Conservation (phyloP, 2,329 filamentous ascomycete genomes). For the Fusarium austroafricanum region DNA sequence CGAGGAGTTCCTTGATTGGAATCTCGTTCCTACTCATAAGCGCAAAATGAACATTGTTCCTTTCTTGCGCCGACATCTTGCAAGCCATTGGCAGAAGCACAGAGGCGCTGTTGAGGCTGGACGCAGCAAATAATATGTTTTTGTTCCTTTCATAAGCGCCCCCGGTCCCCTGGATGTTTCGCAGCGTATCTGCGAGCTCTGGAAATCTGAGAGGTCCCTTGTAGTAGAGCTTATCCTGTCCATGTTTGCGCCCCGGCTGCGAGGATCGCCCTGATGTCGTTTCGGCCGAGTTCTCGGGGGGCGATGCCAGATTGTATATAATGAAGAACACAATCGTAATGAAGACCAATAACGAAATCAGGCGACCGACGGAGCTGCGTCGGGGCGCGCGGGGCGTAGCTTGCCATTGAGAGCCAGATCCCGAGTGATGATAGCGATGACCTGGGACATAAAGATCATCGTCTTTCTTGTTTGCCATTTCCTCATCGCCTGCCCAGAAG, state of each 20-base stretch:
- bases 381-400: constrained; percentile 55
- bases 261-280: constrained; percentile 12
- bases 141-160: constrained; percentile 66
- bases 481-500: constrained; percentile 64
- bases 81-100: constrained; percentile 85
- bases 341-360: constrained; percentile 67
- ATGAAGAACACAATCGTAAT: constrained; percentile 64
- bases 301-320: constrained; percentile 36
- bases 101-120: constrained; percentile 78
- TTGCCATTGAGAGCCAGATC: constrained; percentile 54
- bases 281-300: constrained; percentile 49
- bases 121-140: constrained; percentile 83
- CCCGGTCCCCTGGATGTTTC: constrained; percentile 65
- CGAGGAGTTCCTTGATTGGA: constrained; percentile 73
- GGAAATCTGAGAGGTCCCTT: constrained; percentile 78
- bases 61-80: constrained; percentile 77
- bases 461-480: constrained; percentile 68
- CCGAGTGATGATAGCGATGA: constrained; percentile 46
- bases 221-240: constrained; percentile 62
- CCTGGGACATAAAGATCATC: constrained; percentile 59
- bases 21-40: constrained; percentile 81
- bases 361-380: constrained; percentile 66
- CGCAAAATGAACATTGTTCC: constrained; percentile 83
- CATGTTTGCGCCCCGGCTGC: constrained; percentile 10
- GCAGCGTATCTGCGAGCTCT: constrained; percentile 71